These are phyloP conservation scores for Drechslerella coelobrocha DNA, from an alignment of 2,329 filamentous ascomycete genomes.

Conservation along the genomic window DNA sequence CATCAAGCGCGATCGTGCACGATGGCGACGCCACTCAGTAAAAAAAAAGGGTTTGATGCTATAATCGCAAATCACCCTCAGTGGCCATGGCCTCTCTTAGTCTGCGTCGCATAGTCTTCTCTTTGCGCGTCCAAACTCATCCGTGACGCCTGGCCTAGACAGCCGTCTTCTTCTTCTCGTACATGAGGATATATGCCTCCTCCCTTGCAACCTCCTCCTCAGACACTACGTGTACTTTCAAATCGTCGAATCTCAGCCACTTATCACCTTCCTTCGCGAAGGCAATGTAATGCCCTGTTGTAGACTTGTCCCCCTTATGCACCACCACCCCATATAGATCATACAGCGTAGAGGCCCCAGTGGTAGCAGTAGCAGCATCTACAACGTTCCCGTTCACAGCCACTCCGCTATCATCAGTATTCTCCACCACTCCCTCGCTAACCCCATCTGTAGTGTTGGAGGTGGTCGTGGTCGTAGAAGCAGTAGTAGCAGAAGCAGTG, in stretches of 20 bases:
- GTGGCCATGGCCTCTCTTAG: too few species aligned
- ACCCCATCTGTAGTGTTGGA: neutral
- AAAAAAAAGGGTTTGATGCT: too few species aligned
- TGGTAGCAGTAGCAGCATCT: neutral
- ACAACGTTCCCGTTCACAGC: too few species aligned
- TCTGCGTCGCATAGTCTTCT: too few species aligned
- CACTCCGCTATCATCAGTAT: too few species aligned
- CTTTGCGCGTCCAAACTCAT: too few species aligned
- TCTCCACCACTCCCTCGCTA: neutral
- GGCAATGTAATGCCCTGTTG: slow-evolving; percentile 38
- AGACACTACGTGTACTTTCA: slow-evolving; percentile 28
- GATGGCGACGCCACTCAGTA: too few species aligned
- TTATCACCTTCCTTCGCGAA: slow-evolving; percentile 33
- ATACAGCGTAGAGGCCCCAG: slow-evolving; percentile 8
- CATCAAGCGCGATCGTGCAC: too few species aligned
- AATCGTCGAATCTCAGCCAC: slow-evolving; percentile 44
- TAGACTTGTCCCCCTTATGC: slow-evolving; percentile 34
- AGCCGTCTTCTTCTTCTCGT: slow-evolving; percentile 27
- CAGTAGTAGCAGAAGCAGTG: too few species aligned
- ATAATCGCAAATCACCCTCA: too few species aligned
- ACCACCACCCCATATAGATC: slow-evolving; percentile 38
- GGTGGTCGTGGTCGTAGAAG: too few species aligned
- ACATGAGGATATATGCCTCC: slow-evolving; percentile 48
- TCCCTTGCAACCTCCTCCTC: slow-evolving; percentile 36
- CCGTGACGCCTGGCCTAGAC: neutral